Conservation (phyloP, 176 grass and related monocot species). For the Tuctoria greenei region DNA sequence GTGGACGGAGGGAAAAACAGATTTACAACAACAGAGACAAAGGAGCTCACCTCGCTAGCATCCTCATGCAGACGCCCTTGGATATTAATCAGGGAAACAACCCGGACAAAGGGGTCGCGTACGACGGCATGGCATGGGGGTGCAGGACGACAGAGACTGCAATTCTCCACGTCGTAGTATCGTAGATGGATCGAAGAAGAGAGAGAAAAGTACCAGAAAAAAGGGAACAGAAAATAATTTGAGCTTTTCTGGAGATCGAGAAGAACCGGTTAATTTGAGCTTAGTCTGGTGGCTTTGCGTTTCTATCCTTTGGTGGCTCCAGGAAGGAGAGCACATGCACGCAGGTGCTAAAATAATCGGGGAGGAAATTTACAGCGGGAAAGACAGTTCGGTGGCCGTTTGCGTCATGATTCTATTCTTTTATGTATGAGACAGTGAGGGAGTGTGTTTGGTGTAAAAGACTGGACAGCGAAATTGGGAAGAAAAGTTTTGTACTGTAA, state of each 20-base stretch:
- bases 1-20: neutral
- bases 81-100: constrained; percentile 10
- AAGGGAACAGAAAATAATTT: neutral
- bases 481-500: neutral
- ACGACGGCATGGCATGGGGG: constrained; percentile 17
- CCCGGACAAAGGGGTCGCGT: constrained; percentile 19
- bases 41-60: neutral
- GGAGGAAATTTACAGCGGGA: neutral
- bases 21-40: neutral
- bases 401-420: neutral
- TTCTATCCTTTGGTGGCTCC: constrained; percentile 20
- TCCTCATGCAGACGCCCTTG: constrained; percentile 13
- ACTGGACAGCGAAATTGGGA: neutral
- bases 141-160: constrained; percentile 25
- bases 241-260: constrained; percentile 20
- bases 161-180: neutral
- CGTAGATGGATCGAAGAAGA: neutral
- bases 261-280: neutral
- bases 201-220: constrained; percentile 3
- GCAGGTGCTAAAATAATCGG: neutral
- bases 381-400: constrained; percentile 9
- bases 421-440: constrained; percentile 22
- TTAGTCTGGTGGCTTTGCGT: constrained; percentile 4
- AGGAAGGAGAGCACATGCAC: neutral
- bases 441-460: neutral